Conservation (phyloP, 352 stramenopile species). For the Phytopythium cucurbitacearum region DNA sequence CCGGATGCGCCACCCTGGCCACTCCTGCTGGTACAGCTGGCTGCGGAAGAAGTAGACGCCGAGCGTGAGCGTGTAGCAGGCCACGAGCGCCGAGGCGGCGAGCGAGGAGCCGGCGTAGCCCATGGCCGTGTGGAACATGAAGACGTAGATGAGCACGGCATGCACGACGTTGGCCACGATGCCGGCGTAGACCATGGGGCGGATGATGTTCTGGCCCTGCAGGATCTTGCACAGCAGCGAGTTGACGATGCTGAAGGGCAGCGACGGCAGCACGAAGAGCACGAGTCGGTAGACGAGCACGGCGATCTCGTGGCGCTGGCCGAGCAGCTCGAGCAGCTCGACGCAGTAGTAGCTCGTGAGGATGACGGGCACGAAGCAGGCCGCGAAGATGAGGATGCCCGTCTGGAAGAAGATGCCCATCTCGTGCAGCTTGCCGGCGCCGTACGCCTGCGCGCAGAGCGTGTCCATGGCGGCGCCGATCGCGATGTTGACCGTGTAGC, state of each 20-base stretch:
- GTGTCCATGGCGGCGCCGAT: conserved; percentile 89
- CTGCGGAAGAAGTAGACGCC: conserved; percentile 62
- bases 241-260: conserved; percentile 83
- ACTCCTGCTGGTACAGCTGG: conserved; percentile 62
- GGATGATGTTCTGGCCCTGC: conserved; percentile 83
- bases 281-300: conserved; percentile 62
- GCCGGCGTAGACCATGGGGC: conserved; percentile 76
- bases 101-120: conserved; percentile 80
- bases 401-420: conserved; percentile 89
- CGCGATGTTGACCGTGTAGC: conserved; percentile 74
- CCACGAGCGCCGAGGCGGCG: conserved; percentile 46
- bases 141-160: conserved; percentile 70
- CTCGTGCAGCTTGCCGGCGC: conserved; percentile 79
- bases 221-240: conserved; percentile 73
- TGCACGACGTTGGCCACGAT: conserved; percentile 81
- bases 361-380: conserved; percentile 55
- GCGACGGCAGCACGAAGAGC: conserved; percentile 62
- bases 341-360: conserved; percentile 75
- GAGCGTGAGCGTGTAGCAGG: conserved; percentile 61
- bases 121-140: conserved; percentile 79
- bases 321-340: conserved; percentile 65
- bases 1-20: conserved; percentile 66
- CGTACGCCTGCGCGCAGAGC: conserved; percentile 78
- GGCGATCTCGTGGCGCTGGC: conserved; percentile 65
- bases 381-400: conserved; percentile 59